These are phyloP conservation scores for Cryptosporidium tyzzeri DNA, from an alignment of 169 alveolate species.

Conservation along the genomic window DNA sequence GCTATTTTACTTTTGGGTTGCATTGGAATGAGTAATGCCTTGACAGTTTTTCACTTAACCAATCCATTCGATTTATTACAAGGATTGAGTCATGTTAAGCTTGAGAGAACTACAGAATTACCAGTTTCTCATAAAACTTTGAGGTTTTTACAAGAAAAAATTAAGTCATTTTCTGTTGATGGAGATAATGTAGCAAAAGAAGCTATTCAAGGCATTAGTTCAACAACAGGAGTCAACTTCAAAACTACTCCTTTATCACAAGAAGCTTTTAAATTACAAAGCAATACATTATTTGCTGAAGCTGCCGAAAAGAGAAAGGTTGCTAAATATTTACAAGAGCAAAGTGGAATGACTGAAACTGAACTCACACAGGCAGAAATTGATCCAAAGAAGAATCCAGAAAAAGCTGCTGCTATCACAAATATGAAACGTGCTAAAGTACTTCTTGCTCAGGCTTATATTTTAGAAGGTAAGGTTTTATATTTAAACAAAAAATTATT, in stretches of 20 bases:
- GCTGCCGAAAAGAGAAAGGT: constrained; percentile 62
- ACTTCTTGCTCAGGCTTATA: constrained; percentile 70
- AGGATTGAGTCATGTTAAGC: constrained; percentile 56
- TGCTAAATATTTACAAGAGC: constrained; percentile 71
- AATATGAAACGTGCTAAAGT: constrained; percentile 71
- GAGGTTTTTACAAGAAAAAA: constrained; percentile 41
- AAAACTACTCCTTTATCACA: constrained; percentile 55
- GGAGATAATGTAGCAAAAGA: not conserved
- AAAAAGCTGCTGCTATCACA: constrained; percentile 53
- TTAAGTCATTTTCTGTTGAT: constrained; percentile 16
- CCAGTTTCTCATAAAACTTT: constrained; percentile 70
- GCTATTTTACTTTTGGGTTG: not conserved
- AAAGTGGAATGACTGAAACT: constrained; percentile 63
- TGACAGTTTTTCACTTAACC: constrained; percentile 65
- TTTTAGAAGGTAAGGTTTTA: constrained; percentile 55
- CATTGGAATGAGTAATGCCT: constrained; percentile 42
- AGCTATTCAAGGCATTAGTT: constrained; percentile 14
- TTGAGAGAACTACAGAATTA: constrained; percentile 18
- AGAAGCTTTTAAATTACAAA: constrained; percentile 70
- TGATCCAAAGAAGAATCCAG: constrained; percentile 48
- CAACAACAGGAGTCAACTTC: constrained; percentile 46
- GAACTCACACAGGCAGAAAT: constrained; percentile 26
- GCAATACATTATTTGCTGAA: constrained; percentile 52
- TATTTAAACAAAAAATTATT: not conserved
- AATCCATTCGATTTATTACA: constrained; percentile 69